Conservation (phyloP, 306 rosid species). For the Rosa multiflora region DNA sequence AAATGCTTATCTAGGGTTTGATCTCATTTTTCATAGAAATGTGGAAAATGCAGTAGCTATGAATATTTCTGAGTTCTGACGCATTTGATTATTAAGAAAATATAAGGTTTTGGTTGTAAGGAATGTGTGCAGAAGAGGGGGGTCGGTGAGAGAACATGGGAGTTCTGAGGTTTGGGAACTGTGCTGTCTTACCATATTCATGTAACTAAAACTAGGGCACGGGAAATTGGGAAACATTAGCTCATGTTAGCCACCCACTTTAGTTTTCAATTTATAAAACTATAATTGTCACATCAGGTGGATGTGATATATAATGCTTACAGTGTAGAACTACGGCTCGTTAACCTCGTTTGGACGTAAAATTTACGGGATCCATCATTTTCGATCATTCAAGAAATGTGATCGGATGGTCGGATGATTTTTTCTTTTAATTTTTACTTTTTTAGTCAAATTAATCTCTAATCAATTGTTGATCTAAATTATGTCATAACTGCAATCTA, state of each 20-base stretch:
- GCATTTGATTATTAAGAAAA: neutral
- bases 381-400: no score
- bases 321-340: neutral
- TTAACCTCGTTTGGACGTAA: no score
- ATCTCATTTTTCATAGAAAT: neutral
- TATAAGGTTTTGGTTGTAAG: conserved; percentile 3
- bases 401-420: no score
- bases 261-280: neutral
- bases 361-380: no score
- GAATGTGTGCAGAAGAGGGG: conserved; percentile 45
- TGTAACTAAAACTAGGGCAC: conserved; percentile 21
- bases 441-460: no score
- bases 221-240: conserved; percentile 27
- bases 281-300: neutral
- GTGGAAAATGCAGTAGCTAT: neutral
- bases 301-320: neutral
- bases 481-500: no score
- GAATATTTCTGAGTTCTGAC: neutral
- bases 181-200: conserved; percentile 32
- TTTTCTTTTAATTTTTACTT: no score
- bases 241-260: neutral
- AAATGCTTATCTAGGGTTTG: neutral
- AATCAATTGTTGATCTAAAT: no score
- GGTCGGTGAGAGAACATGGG: conserved; percentile 55
- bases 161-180: conserved; percentile 36